phyloP scores from a whole-genome alignment of 2,329 filamentous ascomycete genomes.

The Helotiales sp. region DNA sequence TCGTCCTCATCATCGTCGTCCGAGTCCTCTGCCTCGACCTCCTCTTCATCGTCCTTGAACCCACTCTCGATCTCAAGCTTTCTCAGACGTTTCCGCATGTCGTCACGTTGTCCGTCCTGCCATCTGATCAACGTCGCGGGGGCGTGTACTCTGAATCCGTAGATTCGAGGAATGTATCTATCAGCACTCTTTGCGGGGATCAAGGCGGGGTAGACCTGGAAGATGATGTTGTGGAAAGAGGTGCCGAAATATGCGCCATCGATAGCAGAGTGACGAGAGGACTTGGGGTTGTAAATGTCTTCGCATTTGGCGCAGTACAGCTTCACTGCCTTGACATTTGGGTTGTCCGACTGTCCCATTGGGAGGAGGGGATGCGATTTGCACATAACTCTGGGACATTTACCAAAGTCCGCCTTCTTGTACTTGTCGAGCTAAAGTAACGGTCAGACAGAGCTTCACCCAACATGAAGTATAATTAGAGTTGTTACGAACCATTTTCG shows the following conservation, averaged over 20 bases:
- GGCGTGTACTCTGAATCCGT: constrained; percentile 95
- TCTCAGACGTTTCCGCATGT: constrained; percentile 78
- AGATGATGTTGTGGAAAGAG: constrained; percentile 98
- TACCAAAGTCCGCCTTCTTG: constrained; percentile 97
- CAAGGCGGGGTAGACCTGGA: constrained; percentile 94
- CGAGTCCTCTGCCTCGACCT: constrained; percentile 63
- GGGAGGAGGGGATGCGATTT: constrained; percentile 91
- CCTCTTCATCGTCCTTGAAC: constrained; percentile 73
- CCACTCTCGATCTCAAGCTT: constrained; percentile 77
- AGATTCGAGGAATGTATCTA: constrained; percentile 87
- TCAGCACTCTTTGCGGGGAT: constrained; percentile 84
- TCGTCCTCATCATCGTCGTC: constrained; percentile 55
- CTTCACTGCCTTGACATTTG: constrained; percentile 89
- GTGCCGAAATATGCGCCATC: constrained; percentile 98
- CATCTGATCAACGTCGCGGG: constrained; percentile 86
- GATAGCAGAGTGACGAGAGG: constrained; percentile 90
- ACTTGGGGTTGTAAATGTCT: constrained; percentile 99
- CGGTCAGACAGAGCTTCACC: constrained; percentile 27
- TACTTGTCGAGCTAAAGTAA: constrained; percentile 89
- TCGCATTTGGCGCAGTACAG: constrained; percentile 97
- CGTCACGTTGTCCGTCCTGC: constrained; percentile 82
- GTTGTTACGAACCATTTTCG: constrained; percentile 85
- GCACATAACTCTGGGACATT: constrained; percentile 96
- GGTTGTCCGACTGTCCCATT: constrained; percentile 89
- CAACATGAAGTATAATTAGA: neutral